phyloP scores from a whole-genome alignment of 306 rosid species.

The Spatholobus suberectus region DNA sequence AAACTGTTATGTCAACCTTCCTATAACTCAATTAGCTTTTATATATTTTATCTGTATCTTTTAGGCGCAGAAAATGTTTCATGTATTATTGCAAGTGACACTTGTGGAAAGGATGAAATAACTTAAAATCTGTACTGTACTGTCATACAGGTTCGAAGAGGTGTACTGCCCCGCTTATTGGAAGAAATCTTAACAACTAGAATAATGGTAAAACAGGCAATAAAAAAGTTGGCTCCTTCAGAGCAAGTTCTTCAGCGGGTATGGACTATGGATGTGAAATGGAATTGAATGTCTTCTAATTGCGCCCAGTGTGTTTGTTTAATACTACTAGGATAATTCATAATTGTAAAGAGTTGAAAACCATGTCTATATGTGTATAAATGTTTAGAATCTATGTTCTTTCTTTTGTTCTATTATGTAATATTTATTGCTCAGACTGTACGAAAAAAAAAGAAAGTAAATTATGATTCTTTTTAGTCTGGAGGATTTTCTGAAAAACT shows the following conservation, averaged over 20 bases:
- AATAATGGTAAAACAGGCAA: slow-evolving; percentile 91
- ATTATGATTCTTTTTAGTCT: slow-evolving; percentile 24
- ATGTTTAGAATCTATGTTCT: slow-evolving; percentile 31
- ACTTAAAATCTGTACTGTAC: slow-evolving; percentile 21
- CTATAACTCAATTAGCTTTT: neutral
- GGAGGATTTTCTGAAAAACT: slow-evolving; percentile 16
- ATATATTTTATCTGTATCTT: neutral
- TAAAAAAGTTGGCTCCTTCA: slow-evolving; percentile 80
- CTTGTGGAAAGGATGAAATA: slow-evolving; percentile 23
- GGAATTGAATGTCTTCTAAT: slow-evolving; percentile 36
- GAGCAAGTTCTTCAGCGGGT: slow-evolving; percentile 90
- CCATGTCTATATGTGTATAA: slow-evolving; percentile 31
- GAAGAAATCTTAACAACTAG: slow-evolving; percentile 94
- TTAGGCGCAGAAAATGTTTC: neutral
- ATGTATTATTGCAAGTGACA: neutral
- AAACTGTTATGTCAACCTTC: neutral
- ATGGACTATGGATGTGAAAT: slow-evolving; percentile 48
- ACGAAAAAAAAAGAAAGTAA: neutral
- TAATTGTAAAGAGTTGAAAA: slow-evolving; percentile 10
- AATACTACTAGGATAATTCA: slow-evolving; percentile 1
- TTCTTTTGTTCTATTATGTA: slow-evolving; percentile 21
- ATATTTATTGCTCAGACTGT: slow-evolving; percentile 2
- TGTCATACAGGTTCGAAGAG: slow-evolving; percentile 78
- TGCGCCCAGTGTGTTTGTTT: slow-evolving; percentile 12
- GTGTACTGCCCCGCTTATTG: slow-evolving; percentile 82